Conservation (phyloP, 345 rosid genomes). For the Sapria himalayana region DNA sequence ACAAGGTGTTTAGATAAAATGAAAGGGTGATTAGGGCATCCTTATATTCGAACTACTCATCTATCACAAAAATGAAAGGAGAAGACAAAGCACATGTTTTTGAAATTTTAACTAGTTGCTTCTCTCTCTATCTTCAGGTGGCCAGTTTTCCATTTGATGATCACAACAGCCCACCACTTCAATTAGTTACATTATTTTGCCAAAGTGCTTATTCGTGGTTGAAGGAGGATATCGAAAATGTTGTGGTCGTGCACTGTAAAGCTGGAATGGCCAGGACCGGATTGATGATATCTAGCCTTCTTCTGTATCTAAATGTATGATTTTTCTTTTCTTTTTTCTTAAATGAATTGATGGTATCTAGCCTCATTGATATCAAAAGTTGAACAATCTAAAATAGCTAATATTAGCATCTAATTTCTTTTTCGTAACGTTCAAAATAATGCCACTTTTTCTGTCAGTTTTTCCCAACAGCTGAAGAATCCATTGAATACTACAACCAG, state of each 20-base stretch:
- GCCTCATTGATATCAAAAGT: no score
- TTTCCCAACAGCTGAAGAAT: constrained; percentile 84
- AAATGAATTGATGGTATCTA: no score
- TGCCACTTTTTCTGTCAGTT: constrained; percentile 53
- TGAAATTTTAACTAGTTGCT: no score
- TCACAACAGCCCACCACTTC: constrained; percentile 79
- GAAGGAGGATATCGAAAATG: constrained; percentile 83
- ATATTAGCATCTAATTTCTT: no score
- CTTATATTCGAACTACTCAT: no score
- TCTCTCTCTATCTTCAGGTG: constrained; percentile 33
- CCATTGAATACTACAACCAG: constrained; percentile 71
- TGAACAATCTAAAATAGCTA: no score
- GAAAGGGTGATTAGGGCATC: no score
- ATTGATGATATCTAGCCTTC: constrained; percentile 79
- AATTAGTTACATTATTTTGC: constrained; percentile 52
- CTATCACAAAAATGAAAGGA: no score
- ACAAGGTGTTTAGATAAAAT: no score
- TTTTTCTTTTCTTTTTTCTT: not conserved
- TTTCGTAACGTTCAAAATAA: no score
- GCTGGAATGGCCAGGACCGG: constrained; percentile 96
- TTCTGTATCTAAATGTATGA: constrained; percentile 48
- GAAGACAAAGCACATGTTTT: no score
- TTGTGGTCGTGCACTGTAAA: constrained; percentile 79
- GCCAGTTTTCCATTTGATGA: constrained; percentile 87
- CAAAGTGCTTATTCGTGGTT: constrained; percentile 80